Conservation (phyloP, 768 basidiomycete genomes). For the Rhodocollybia butyracea region DNA sequence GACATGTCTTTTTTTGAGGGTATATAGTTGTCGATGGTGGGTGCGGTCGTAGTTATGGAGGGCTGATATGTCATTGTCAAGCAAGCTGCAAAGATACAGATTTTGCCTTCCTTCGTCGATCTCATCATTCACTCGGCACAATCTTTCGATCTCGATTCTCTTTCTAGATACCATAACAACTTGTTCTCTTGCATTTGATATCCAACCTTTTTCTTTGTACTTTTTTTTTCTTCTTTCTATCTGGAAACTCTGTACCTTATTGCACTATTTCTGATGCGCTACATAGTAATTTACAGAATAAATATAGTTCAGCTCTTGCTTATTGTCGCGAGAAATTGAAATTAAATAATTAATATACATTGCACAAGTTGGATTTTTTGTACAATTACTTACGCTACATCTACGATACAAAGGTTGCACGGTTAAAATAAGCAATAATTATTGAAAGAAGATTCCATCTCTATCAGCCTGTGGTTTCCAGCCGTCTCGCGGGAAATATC, state of each 20-base stretch:
- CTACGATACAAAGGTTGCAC: too few species aligned
- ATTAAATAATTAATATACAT: not conserved
- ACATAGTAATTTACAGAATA: not conserved
- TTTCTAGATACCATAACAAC: conserved; percentile 2
- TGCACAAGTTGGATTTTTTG: too few species aligned
- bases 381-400: too few species aligned
- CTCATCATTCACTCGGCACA: not conserved
- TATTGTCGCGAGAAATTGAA: too few species aligned
- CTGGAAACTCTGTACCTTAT: not conserved
- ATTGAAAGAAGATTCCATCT: not conserved
- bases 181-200: conserved; percentile 1
- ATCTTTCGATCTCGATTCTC: not conserved
- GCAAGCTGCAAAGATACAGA: not conserved
- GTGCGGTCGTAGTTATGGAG: not conserved
- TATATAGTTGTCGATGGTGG: conserved; percentile 11
- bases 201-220: not conserved
- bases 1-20: conserved; percentile 9
- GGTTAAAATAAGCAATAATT: not conserved
- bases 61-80: not conserved
- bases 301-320: not conserved
- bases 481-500: not conserved
- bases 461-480: not conserved
- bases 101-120: not conserved
- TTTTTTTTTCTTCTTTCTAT: not conserved
- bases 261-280: not conserved